Percentiles rank a stretch among this genome's conserved stretches.
These are phyloP conservation scores for Linaria vulgaris DNA, from an alignment of 257 asterid genomes.

Conservation along the genomic window DNA sequence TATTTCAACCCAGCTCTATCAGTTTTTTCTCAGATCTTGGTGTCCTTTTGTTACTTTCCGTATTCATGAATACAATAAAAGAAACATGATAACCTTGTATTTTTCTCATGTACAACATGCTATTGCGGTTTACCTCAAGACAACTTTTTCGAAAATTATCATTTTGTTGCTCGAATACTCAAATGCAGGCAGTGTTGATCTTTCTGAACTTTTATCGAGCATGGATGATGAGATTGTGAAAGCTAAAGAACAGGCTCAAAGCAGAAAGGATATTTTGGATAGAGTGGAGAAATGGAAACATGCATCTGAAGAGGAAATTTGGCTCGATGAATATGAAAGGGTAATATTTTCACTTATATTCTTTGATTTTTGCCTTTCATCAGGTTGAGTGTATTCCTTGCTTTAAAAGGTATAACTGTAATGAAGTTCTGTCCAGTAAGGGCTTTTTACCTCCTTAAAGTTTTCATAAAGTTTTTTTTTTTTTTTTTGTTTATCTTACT, in stretches of 20 bases:
- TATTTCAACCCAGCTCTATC: too few relatives aligned
- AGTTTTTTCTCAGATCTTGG: too few relatives aligned
- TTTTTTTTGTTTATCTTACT: neutral
- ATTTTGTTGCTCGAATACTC: conserved; percentile 20
- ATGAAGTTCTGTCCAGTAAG: conserved; percentile 1
- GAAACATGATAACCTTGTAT: too few relatives aligned
- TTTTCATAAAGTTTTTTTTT: neutral
- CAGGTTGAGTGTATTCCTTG: conserved; percentile 11
- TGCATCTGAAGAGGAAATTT: conserved; percentile 72
- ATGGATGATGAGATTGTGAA: conserved; percentile 67
- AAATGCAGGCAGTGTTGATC: conserved; percentile 53
- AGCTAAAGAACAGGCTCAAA: conserved; percentile 69
- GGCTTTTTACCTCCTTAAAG: neutral
- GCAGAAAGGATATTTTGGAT: conserved; percentile 81
- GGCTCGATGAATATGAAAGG: conserved; percentile 90
- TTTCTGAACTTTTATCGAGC: conserved; percentile 58
- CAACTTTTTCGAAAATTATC: neutral
- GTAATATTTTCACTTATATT: conserved; percentile 36
- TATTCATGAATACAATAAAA: too few relatives aligned
- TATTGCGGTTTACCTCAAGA: conserved; percentile 16
- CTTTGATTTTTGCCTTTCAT: conserved; percentile 3
- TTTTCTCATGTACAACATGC: neutral
- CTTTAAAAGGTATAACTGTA: conserved; percentile 14
- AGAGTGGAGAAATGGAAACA: conserved; percentile 82
- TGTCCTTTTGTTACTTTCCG: too few relatives aligned